A percentile compares a stretch with the other conserved stretches of the same genome.
Conservation (phyloP, 495 filamentous ascomycete species). For the Penicillium ucsense region DNA sequence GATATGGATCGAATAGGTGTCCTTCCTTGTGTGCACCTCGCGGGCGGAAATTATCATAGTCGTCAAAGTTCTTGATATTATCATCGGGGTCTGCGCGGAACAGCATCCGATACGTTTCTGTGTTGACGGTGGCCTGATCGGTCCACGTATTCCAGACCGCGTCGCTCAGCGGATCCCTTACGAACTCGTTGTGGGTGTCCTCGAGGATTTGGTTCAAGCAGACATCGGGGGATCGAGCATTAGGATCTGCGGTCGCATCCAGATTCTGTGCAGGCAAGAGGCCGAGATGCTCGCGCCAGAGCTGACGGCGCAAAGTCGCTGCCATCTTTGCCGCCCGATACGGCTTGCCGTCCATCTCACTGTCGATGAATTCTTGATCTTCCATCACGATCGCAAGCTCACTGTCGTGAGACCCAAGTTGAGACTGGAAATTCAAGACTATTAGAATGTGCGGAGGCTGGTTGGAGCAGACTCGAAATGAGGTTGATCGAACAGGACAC, state of each 20-base stretch:
- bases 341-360: constrained; percentile 66
- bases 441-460: neutral
- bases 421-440: constrained; percentile 40
- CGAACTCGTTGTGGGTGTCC: constrained; percentile 60
- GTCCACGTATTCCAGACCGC: constrained; percentile 83
- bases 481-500: constrained; percentile 3
- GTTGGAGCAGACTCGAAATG: too few species aligned
- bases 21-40: constrained; percentile 61
- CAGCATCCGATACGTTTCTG: constrained; percentile 70
- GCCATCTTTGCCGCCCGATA: constrained; percentile 70
- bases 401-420: constrained; percentile 81
- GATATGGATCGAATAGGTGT: constrained; percentile 72
- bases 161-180: constrained; percentile 73
- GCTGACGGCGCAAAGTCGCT: constrained; percentile 67
- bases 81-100: constrained; percentile 95
- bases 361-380: constrained; percentile 64
- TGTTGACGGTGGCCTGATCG: constrained; percentile 63
- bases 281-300: constrained; percentile 92
- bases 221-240: constrained; percentile 71
- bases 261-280: constrained; percentile 65
- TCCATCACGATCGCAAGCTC: constrained; percentile 91
- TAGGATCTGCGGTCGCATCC: constrained; percentile 62
- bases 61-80: constrained; percentile 74
- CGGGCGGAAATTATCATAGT: constrained; percentile 73
- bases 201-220: constrained; percentile 60